These are phyloP conservation scores for Mikania micrantha DNA, from an alignment of 129 eudicot genomes.

Conservation along the genomic window DNA sequence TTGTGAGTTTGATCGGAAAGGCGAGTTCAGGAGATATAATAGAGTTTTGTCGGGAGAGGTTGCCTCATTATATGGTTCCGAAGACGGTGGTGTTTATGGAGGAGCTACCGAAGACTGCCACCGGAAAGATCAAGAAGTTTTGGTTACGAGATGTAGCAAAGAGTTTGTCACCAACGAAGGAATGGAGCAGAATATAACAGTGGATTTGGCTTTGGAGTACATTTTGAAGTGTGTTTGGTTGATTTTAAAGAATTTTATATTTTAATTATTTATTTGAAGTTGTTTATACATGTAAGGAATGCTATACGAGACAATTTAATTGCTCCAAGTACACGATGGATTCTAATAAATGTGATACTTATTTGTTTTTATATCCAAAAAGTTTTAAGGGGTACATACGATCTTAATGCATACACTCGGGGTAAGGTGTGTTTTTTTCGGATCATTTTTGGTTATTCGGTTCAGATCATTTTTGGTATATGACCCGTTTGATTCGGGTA, in stretches of 20 bases:
- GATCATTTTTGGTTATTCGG: too few relatives aligned
- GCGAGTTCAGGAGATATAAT: slow-evolving; percentile 30
- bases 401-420: too few relatives aligned
- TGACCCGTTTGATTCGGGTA: too few relatives aligned
- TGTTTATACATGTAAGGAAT: slow-evolving; percentile 8
- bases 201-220: neutral
- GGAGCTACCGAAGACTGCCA: slow-evolving; percentile 71
- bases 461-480: too few relatives aligned
- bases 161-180: slow-evolving; percentile 16
- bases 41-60: slow-evolving; percentile 43
- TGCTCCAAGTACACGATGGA: too few relatives aligned
- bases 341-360: neutral
- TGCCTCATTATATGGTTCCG: slow-evolving; percentile 75
- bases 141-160: slow-evolving; percentile 44
- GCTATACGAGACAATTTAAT: neutral
- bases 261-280: neutral
- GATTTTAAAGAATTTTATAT: neutral
- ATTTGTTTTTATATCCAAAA: too few relatives aligned
- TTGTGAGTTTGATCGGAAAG: slow-evolving; percentile 43
- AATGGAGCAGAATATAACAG: slow-evolving; percentile 25
- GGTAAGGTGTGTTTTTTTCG: too few relatives aligned
- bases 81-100: slow-evolving; percentile 62
- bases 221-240: neutral
- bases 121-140: slow-evolving; percentile 66
- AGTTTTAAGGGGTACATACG: too few relatives aligned